phyloP scores from a whole-genome alignment of 371 early-diverging fungal species.

The Mortierella sp. region DNA sequence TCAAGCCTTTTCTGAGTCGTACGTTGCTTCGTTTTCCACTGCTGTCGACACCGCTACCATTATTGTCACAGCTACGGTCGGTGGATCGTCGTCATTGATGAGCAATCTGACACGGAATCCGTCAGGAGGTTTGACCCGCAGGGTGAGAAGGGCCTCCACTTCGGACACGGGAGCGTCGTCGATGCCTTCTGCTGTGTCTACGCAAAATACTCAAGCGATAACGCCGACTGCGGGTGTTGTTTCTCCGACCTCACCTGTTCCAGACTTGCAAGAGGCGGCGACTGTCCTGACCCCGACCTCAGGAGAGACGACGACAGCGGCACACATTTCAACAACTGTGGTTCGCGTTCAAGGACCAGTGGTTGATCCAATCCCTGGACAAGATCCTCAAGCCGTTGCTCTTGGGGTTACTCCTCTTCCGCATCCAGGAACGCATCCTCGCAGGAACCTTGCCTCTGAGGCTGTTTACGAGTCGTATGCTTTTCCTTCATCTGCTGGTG shows the following conservation, averaged over 20 bases:
- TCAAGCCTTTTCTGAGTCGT: slow-evolving; percentile 16
- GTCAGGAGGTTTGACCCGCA: background rate
- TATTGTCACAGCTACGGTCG: background rate
- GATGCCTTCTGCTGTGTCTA: no score
- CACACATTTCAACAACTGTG: background rate
- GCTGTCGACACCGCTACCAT: background rate
- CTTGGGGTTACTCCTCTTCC: background rate
- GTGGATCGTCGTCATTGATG: background rate
- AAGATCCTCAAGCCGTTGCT: no score
- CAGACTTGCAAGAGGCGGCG: background rate
- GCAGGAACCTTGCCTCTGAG: background rate
- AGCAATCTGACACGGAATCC: background rate
- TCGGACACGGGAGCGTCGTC: no score
- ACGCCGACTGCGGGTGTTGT: no score
- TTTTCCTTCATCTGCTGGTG: background rate
- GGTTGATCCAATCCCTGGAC: no score
- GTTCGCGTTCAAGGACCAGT: background rate
- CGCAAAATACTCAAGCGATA: no score
- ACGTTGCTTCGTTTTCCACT: background rate
- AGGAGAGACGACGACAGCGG: background rate
- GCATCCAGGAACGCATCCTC: background rate
- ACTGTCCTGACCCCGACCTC: background rate
- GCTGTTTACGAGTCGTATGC: background rate
- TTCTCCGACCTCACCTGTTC: background rate
- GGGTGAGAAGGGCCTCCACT: no score